These are phyloP conservation scores for Tylopilus sp. DNA, from an alignment of 768 basidiomycete genomes.

Conservation along the genomic window DNA sequence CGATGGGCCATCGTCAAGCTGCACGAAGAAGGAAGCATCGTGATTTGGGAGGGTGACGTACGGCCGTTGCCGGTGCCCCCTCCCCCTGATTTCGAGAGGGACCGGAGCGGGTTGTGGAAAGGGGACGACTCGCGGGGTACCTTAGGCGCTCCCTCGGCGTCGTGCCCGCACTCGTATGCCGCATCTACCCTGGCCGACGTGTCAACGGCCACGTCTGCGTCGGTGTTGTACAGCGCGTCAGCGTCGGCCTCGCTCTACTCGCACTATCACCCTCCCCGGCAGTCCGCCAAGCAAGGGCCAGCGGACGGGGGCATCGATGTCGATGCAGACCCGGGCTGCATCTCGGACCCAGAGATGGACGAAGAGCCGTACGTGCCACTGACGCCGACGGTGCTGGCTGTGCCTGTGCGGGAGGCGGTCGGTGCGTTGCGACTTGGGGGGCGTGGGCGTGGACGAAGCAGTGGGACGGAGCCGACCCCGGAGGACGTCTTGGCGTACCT, in stretches of 20 bases:
- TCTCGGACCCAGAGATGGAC: slow-evolving; percentile 57
- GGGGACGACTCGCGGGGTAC: slow-evolving; percentile 18
- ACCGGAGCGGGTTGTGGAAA: slow-evolving; percentile 48
- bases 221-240: slow-evolving; percentile 21
- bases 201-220: slow-evolving; percentile 19
- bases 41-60: slow-evolving; percentile 67
- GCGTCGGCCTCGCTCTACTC: slow-evolving; percentile 24
- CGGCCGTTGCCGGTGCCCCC: slow-evolving; percentile 32
- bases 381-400: slow-evolving; percentile 47
- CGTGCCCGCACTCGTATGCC: slow-evolving; percentile 18
- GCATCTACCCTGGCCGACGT: slow-evolving; percentile 4
- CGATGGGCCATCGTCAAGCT: slow-evolving; percentile 60
- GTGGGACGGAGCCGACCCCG: slow-evolving; percentile 28
- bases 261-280: slow-evolving; percentile 23
- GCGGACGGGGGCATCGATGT: neutral
- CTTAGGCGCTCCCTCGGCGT: slow-evolving; percentile 24
- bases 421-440: slow-evolving; percentile 25
- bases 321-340: slow-evolving; percentile 31
- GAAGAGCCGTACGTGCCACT: slow-evolving; percentile 67
- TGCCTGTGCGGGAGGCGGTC: slow-evolving; percentile 46
- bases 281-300: neutral
- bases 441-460: neutral
- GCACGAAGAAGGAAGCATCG: slow-evolving; percentile 67
- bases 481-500: slow-evolving; percentile 48
- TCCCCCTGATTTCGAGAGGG: neutral